Conservation (phyloP, 805 yeast genomes). For the Ascoidea rubescens region DNA sequence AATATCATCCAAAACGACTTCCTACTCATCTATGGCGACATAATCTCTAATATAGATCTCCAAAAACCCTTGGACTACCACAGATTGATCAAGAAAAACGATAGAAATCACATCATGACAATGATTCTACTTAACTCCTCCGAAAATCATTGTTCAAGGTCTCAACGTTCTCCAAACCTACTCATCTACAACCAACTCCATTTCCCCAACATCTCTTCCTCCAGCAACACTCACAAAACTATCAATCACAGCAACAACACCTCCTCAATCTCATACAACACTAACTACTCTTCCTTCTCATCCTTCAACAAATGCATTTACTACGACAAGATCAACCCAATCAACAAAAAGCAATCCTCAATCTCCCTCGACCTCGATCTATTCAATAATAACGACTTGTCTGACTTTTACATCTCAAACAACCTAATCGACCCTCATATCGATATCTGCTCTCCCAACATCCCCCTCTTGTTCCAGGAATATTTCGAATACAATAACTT, state of each 20-base stretch:
- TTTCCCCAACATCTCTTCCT: conserved; percentile 28
- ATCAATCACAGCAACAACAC: conserved; percentile 22
- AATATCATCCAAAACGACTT: conserved; percentile 88
- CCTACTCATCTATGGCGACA: conserved; percentile 83
- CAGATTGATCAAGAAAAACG: conserved; percentile 51
- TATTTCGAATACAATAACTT: conserved; percentile 87
- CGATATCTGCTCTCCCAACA: conserved; percentile 89
- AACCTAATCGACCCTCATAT: conserved; percentile 94
- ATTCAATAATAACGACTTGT: conserved; percentile 39
- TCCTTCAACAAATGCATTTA: neutral
- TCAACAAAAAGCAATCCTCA: conserved; percentile 24
- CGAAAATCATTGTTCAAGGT: conserved; percentile 73
- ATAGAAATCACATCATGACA: conserved; percentile 86
- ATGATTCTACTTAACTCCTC: conserved; percentile 84
- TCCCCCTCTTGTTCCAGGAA: conserved; percentile 91
- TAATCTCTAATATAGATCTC: conserved; percentile 83
- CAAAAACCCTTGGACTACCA: conserved; percentile 62
- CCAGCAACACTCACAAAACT: conserved; percentile 3
- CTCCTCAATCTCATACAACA: neutral
- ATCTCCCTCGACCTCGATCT: conserved; percentile 75
- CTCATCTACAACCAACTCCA: conserved; percentile 75
- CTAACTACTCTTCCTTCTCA: too few species aligned
- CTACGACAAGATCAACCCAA: neutral
- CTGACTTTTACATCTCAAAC: conserved; percentile 70
- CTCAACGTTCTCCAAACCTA: conserved; percentile 53